These are phyloP conservation scores for Penstemon newberryi DNA, from an alignment of 257 asterid genomes.

Conservation along the genomic window DNA sequence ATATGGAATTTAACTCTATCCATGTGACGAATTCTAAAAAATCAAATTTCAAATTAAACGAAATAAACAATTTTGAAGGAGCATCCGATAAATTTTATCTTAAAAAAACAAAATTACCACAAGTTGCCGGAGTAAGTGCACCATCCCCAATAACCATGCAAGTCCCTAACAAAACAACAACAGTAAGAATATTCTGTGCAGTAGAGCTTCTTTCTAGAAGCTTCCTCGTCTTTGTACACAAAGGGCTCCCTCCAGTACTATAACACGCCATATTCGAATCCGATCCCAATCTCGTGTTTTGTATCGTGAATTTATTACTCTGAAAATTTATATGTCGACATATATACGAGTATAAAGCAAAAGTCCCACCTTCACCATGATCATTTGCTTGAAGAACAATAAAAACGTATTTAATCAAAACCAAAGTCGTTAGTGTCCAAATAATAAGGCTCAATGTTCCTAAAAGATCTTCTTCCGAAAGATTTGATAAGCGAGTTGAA, in stretches of 20 bases:
- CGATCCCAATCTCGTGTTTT: conserved; percentile 37
- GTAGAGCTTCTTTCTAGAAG: conserved; percentile 48
- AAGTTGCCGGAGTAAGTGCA: conserved; percentile 78
- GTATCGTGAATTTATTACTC: conserved; percentile 42
- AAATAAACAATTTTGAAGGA: too few species aligned
- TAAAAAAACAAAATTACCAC: conserved; percentile 36
- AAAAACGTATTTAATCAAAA: conserved; percentile 64
- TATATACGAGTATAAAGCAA: conserved; percentile 65
- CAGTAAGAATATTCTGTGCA: conserved; percentile 49
- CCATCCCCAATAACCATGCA: conserved; percentile 91
- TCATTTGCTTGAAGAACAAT: conserved; percentile 66
- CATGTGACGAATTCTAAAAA: too few species aligned
- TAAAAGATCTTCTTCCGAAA: conserved; percentile 55
- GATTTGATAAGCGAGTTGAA: conserved; percentile 46
- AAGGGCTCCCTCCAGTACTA: conserved; percentile 33
- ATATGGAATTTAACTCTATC: too few species aligned
- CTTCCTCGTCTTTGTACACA: conserved; percentile 42
- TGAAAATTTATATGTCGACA: conserved; percentile 50
- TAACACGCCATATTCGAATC: conserved; percentile 32
- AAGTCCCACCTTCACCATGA: conserved; percentile 86
- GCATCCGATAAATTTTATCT: too few species aligned
- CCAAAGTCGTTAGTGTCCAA: conserved; percentile 62
- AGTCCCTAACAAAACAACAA: conserved; percentile 63
- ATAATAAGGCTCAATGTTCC: conserved; percentile 75
- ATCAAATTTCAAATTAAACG: too few species aligned